Evolutionary conservation across 345 rosid genomes (phyloP).

Genomic region (Eucalyptus viminalis): DNA sequence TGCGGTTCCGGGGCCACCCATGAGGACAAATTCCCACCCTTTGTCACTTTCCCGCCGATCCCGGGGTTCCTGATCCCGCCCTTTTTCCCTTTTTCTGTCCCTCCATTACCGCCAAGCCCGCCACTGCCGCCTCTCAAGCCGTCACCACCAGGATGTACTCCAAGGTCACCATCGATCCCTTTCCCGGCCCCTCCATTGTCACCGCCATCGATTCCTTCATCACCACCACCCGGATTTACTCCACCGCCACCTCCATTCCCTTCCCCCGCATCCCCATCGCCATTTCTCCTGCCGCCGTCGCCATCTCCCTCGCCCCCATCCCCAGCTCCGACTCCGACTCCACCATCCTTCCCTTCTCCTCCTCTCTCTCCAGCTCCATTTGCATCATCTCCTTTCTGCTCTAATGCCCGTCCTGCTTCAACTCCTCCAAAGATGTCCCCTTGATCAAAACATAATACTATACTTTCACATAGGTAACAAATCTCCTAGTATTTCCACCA

Average conservation of each 20-base stretch:
- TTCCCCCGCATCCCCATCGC: neutral
- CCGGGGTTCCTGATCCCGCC: neutral
- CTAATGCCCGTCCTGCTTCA: neutral
- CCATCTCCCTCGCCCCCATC: neutral
- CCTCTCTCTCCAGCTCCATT: neutral
- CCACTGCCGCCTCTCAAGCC: neutral
- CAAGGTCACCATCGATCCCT: slow-evolving; percentile 15
- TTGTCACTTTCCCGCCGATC: neutral
- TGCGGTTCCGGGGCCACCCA: slow-evolving; percentile 7
- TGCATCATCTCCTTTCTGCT: neutral
- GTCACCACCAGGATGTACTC: neutral
- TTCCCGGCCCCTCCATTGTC: no score
- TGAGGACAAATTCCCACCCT: slow-evolving; percentile 14
- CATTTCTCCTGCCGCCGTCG: neutral
- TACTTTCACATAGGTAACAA: neutral
- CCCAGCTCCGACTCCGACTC: neutral
- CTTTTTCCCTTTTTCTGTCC: neutral
- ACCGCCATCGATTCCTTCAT: neutral
- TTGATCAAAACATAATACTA: neutral
- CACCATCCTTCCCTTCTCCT: neutral
- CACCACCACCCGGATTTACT: neutral
- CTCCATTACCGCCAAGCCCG: neutral
- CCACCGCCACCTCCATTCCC: neutral
- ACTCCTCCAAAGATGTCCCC: neutral
- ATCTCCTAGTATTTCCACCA: neutral